Percentiles rank a stretch among this genome's conserved stretches.
phyloP scores from a whole-genome alignment of 1,284 basidiomycete species.

The Sporisorium scitamineum region DNA sequence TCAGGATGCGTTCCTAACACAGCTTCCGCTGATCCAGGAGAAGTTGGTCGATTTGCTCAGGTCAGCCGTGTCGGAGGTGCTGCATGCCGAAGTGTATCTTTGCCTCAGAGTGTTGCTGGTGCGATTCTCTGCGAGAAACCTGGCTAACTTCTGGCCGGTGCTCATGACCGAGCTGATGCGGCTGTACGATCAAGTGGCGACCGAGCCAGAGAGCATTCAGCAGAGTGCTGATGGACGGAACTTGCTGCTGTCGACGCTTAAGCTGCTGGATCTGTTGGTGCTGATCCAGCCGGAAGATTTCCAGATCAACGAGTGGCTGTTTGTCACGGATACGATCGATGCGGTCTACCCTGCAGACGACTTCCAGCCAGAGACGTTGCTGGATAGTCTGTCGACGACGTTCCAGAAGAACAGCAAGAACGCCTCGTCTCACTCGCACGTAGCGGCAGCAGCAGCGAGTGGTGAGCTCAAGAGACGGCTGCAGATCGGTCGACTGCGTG shows the following conservation, averaged over 20 bases:
- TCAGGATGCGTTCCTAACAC: conserved; percentile 88
- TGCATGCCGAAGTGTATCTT: conserved; percentile 88
- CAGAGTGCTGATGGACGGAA: conserved; percentile 84
- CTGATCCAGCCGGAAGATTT: conserved; percentile 96
- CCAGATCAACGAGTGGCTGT: conserved; percentile 99
- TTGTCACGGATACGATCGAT: conserved; percentile 96
- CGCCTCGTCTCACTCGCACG: not conserved
- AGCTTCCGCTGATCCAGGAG: conserved; percentile 93
- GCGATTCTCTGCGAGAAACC: conserved; percentile 88
- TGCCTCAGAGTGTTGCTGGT: conserved; percentile 91
- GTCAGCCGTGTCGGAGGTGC: conserved; percentile 80
- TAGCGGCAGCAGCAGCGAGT: not conserved
- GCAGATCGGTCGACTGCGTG: conserved; percentile 13
- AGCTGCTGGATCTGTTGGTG: conserved; percentile 90
- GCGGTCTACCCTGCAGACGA: conserved; percentile 87
- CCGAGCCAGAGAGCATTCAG: conserved; percentile 71
- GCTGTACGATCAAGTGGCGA: conserved; percentile 74
- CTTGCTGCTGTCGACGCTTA: conserved; percentile 87
- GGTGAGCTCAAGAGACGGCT: conserved; percentile 11
- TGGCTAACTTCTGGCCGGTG: conserved; percentile 97
- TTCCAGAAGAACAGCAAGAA: conserved; percentile 71
- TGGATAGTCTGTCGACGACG: conserved; percentile 86
- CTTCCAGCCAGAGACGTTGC: conserved; percentile 85
- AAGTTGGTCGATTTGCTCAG: conserved; percentile 93
- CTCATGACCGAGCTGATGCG: conserved; percentile 87